Percentiles rank a stretch among this genome's conserved stretches.
These are phyloP conservation scores for Botrytis tulipae DNA, from an alignment of 2,329 filamentous ascomycete genomes.

Conservation along the genomic window DNA sequence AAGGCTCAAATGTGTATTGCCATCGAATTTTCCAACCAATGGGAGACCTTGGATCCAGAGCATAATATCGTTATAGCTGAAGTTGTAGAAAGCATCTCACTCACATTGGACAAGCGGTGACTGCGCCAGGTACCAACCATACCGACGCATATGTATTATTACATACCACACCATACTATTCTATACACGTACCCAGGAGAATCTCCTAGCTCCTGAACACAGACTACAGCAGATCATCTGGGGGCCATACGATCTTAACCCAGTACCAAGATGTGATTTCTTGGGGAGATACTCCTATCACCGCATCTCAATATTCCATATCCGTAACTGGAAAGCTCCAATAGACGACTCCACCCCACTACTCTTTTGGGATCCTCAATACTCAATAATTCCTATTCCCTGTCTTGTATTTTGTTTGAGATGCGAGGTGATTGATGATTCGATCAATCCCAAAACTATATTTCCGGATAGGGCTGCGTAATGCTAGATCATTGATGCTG, in stretches of 20 bases:
- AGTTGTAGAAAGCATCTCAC: conserved; percentile 13
- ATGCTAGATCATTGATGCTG: conserved; percentile 4
- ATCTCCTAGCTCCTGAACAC: background rate
- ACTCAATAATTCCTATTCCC: conserved; percentile 13
- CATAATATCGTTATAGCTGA: conserved; percentile 18
- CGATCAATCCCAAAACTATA: background rate
- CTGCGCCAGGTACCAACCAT: conserved; percentile 15
- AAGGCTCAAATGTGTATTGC: conserved; percentile 13
- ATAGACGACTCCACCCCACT: conserved; percentile 10
- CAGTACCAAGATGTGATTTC: background rate
- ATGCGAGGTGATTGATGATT: conserved; percentile 11
- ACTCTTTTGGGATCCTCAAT: conserved; percentile 1
- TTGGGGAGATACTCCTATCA: background rate
- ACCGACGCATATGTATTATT: background rate
- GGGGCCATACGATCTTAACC: background rate
- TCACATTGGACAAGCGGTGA: conserved; percentile 20
- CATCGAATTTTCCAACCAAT: background rate
- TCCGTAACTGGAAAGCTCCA: conserved; percentile 6
- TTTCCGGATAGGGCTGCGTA: conserved; percentile 10
- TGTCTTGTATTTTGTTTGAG: conserved; percentile 11
- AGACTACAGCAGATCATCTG: background rate
- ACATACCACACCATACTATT: background rate
- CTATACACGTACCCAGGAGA: background rate
- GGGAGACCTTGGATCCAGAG: background rate
- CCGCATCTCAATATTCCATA: conserved; percentile 8